Conservation (phyloP, 2,329 filamentous ascomycete genomes). For the Alternaria sp. region DNA sequence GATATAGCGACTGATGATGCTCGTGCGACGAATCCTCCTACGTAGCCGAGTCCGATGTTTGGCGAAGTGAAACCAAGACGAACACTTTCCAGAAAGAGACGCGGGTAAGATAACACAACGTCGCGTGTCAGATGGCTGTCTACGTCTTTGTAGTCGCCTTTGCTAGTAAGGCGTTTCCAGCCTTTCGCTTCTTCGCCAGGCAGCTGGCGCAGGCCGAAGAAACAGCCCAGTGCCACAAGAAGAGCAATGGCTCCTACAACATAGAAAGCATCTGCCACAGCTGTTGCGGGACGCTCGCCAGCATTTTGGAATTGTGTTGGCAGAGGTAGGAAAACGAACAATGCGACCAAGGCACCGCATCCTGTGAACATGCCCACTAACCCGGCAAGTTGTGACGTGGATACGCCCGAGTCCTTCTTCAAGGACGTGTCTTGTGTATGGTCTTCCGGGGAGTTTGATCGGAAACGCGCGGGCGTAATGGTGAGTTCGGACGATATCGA, state of each 20-base stretch:
- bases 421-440: slow-evolving; percentile 16
- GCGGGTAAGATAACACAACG: slow-evolving; percentile 65
- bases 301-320: slow-evolving; percentile 79
- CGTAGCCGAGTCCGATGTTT: slow-evolving; percentile 84
- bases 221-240: slow-evolving; percentile 75
- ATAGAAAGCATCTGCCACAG: slow-evolving; percentile 87
- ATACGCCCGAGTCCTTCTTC: slow-evolving; percentile 43
- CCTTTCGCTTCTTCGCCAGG: slow-evolving; percentile 81
- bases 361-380: slow-evolving; percentile 93
- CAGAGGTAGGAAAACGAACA: slow-evolving; percentile 83
- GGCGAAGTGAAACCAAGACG: slow-evolving; percentile 75
- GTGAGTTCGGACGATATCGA: slow-evolving; percentile 78
- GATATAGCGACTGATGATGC: slow-evolving; percentile 95
- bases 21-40: slow-evolving; percentile 93
- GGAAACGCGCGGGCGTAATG: slow-evolving; percentile 70
- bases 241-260: slow-evolving; percentile 79
- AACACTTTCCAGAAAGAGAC: slow-evolving; percentile 53
- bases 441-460: slow-evolving; percentile 40
- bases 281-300: slow-evolving; percentile 75
- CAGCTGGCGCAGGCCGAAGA: slow-evolving; percentile 74
- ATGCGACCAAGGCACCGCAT: slow-evolving; percentile 85
- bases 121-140: slow-evolving; percentile 53
- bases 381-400: slow-evolving; percentile 76
- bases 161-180: slow-evolving; percentile 58
- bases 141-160: slow-evolving; percentile 31